Conservation (phyloP, 192 early-diverging fungal genomes). For the Podila horticola region DNA sequence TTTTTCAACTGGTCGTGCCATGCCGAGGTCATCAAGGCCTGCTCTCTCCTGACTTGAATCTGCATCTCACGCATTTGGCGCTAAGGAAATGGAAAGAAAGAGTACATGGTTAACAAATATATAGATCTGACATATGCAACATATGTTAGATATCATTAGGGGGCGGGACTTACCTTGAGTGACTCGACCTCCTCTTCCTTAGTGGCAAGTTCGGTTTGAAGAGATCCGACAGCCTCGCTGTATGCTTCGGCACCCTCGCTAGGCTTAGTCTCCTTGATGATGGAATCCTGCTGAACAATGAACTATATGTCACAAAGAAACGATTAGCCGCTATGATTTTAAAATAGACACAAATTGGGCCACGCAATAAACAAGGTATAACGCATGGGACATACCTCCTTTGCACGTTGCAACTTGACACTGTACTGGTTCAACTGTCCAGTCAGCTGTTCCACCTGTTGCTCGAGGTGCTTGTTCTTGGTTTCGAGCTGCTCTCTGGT, state of each 20-base stretch:
- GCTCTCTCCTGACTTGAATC: constrained; percentile 78
- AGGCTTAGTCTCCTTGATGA: constrained; percentile 43
- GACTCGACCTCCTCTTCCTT: constrained; percentile 55
- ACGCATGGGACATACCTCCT: constrained; percentile 14
- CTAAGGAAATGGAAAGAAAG: constrained; percentile 56
- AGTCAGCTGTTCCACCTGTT: constrained; percentile 45
- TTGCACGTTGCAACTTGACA: constrained; percentile 35
- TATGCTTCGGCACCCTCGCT: constrained; percentile 50
- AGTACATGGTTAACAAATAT: constrained; percentile 14
- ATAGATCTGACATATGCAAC: background rate
- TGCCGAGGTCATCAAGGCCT: constrained; percentile 84
- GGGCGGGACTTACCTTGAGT: constrained; percentile 22
- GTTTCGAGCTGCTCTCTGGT: constrained; percentile 45
- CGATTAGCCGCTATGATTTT: background rate
- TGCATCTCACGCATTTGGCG: constrained; percentile 79
- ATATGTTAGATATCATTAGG: background rate
- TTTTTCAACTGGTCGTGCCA: constrained; percentile 72
- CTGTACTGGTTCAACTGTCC: constrained; percentile 25
- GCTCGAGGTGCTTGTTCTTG: constrained; percentile 43
- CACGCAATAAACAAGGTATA: background rate
- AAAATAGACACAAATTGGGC: constrained; percentile 26
- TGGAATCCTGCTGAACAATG: constrained; percentile 56
- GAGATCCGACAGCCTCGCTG: constrained; percentile 65
- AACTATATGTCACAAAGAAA: constrained; percentile 38
- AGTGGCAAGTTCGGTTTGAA: constrained; percentile 59